Percentiles rank a stretch among this genome's conserved stretches.
phyloP scores from a whole-genome alignment of 2,329 filamentous ascomycete genomes.

The Aspergillus candidus region DNA sequence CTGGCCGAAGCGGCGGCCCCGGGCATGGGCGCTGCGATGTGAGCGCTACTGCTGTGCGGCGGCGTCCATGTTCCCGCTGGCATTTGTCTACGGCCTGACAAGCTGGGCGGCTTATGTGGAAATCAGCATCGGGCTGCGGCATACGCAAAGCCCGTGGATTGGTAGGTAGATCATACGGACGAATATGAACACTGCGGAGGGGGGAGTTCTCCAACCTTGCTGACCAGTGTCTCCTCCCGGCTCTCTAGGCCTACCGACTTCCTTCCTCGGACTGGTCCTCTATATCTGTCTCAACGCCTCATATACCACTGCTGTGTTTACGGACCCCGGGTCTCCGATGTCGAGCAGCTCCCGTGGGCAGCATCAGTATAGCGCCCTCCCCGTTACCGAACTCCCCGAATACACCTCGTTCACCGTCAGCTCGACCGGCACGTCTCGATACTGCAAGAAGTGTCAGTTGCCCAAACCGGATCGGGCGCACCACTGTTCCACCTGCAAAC shows the following conservation, averaged over 20 bases:
- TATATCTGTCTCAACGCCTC: constrained; percentile 78
- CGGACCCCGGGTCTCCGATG: constrained; percentile 67
- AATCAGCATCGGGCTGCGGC: constrained; percentile 61
- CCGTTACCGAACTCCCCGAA: constrained; percentile 59
- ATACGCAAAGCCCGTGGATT: constrained; percentile 44
- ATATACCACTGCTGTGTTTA: constrained; percentile 92
- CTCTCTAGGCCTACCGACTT: constrained; percentile 40
- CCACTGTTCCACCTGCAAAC: constrained; percentile 90
- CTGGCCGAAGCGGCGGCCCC: constrained; percentile 37
- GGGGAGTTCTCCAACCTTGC: background rate
- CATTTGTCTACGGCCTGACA: constrained; percentile 83
- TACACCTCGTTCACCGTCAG: constrained; percentile 85
- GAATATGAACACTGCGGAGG: background rate
- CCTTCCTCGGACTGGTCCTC: constrained; percentile 61
- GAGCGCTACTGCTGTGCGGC: constrained; percentile 80
- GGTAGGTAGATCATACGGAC: constrained; percentile 21
- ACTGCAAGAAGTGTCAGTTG: constrained; percentile 95
- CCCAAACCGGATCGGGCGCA: constrained; percentile 93
- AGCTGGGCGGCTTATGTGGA: constrained; percentile 91
- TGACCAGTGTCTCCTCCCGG: background rate
- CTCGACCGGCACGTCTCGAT: constrained; percentile 76
- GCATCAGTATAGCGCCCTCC: constrained; percentile 66
- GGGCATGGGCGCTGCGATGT: constrained; percentile 44
- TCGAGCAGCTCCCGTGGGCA: constrained; percentile 21
- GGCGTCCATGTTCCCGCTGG: constrained; percentile 76